Evolutionary conservation across 495 filamentous ascomycete species (phyloP), one percentile per base, ranked within the genome.

Genomic region (Margaritispora aquatica): DNA sequence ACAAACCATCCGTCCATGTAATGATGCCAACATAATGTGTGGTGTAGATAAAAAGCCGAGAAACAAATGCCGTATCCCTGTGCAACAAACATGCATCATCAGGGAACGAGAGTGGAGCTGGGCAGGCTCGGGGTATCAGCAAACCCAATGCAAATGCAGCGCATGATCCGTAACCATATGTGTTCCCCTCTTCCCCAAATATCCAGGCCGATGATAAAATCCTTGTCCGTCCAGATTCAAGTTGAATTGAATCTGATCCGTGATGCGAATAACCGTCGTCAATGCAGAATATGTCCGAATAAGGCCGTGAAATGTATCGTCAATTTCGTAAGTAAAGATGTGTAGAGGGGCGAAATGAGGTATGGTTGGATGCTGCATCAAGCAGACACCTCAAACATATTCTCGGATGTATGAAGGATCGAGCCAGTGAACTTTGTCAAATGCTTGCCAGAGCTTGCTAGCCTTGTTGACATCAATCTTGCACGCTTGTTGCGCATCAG

Each of bases 391-490:
- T 55, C 38, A 63, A 20, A 63, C 26, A 51, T 55, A 66, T 22
- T 59, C 52, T 36, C 31, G 27, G 20, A 67, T 60, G 55, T 56
- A 64, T 46, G 81, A 70, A 13, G 76, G 73, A 29, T 89, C 79
- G 64, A 97, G 87, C 90, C 92, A 96, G 55, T 90, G 90, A 51
- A 96, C 89, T 52, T 85, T 86, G 21, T 97, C 88, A 68, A 89
- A 98, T 26, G 90, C 91, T 44, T 86, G 85, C 91, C 91, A 96
- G 53, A 98, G 80, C 71, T 94, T 95, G 66, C 90, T 96, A 26
- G 94, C 92, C 79, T 98, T 98, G 77, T 97, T 97, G 71, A 97
- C 94, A 70, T 98, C 94, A 60, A 97, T 96, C 78, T 95, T 95
- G 82, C 91, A 96, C 24, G 90, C 90, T 70, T 96, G 90, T 71